Percentiles rank a stretch among this genome's conserved stretches.
These are phyloP conservation scores for Prunus persica DNA, from an alignment of 306 rosid genomes.

Conservation along the genomic window Prunus_persica_NCBIv2 NC_034011.1:23480501-23481000, in stretches of 20 bases:
- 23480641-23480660: conserved; percentile 78
- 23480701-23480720: conserved; percentile 81
- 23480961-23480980: conserved; percentile 66
- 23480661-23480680: conserved; percentile 96
- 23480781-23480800: conserved; percentile 41
- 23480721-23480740: background rate
- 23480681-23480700: conserved; percentile 72
- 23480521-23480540: background rate
- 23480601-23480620: conserved; percentile 70
- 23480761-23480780: conserved; percentile 6
- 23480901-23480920: conserved; percentile 81
- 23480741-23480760: background rate
- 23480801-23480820: conserved; percentile 84
- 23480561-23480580: conserved; percentile 61
- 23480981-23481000: conserved; percentile 29
- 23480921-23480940: conserved; percentile 77
- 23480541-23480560: conserved; percentile 65
- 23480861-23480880: conserved; percentile 69
- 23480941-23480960: conserved; percentile 54
- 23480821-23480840: conserved; percentile 69
- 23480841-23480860: conserved; percentile 85
- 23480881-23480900: conserved; percentile 72
- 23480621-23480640: conserved; percentile 49
- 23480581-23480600: conserved; percentile 56
- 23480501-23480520: background rate